phyloP scores from a whole-genome alignment of 352 stramenopile genomes.

The Pythium guiyangense region DNA sequence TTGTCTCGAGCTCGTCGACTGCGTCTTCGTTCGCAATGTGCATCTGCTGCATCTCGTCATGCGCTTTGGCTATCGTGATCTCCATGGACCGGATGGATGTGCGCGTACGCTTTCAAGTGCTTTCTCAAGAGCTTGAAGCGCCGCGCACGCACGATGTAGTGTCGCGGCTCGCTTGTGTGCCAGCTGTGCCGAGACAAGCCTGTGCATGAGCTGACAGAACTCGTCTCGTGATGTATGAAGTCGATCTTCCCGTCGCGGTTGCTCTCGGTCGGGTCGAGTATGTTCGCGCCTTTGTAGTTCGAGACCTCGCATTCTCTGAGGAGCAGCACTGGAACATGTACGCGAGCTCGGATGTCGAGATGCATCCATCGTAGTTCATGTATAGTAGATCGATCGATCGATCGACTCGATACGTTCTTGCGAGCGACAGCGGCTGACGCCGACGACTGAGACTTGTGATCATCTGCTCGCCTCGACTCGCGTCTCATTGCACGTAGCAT shows the following conservation, averaged over 20 bases:
- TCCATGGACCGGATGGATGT: slow-evolving; percentile 42
- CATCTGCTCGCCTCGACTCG: too few relatives aligned
- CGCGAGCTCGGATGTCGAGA: slow-evolving; percentile 56
- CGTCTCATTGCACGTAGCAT: too few relatives aligned
- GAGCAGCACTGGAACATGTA: slow-evolving; percentile 64
- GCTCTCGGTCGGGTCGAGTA: slow-evolving; percentile 71
- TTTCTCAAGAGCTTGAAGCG: too few relatives aligned
- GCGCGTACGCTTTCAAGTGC: slow-evolving; percentile 20
- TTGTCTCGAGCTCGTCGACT: slow-evolving; percentile 23
- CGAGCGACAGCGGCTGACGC: too few relatives aligned
- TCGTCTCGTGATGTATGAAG: too few relatives aligned
- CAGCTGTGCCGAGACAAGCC: too few relatives aligned
- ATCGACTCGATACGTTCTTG: too few relatives aligned
- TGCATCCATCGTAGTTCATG: slow-evolving; percentile 65
- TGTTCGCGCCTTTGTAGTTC: slow-evolving; percentile 38
- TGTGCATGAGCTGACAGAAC: too few relatives aligned
- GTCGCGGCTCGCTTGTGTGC: too few relatives aligned
- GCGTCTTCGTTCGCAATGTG: slow-evolving; percentile 9
- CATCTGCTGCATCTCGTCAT: slow-evolving; percentile 17
- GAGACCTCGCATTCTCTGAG: slow-evolving; percentile 50
- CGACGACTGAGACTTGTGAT: too few relatives aligned
- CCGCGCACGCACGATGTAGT: too few relatives aligned
- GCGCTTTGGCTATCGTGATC: slow-evolving; percentile 22
- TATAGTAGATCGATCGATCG: slow-evolving; percentile 58
- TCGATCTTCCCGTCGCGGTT: slow-evolving; percentile 87